Evolutionary conservation across 305 asterid genomes (phyloP).

Genomic region (Petunia hybrid): DNA sequence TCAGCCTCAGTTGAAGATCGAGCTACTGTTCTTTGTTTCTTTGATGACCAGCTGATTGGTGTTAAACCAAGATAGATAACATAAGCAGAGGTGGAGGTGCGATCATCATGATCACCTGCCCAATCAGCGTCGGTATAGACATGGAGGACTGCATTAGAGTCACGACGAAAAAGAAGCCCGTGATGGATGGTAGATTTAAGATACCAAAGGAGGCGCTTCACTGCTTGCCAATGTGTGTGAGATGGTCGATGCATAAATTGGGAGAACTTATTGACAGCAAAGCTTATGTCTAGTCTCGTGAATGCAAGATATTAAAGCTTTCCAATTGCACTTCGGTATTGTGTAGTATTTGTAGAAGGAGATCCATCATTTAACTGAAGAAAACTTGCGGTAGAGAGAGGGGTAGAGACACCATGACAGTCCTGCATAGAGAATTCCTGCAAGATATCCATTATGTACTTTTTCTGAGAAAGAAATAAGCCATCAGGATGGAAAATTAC

Average conservation of each 20-base stretch:
- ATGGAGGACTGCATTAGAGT: neutral
- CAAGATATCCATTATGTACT: neutral
- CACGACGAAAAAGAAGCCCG: neutral
- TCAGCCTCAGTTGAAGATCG: neutral
- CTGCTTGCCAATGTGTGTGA: neutral
- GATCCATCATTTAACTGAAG: slow-evolving; percentile 5
- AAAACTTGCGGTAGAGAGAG: neutral
- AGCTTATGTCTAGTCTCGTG: neutral
- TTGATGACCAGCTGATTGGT: neutral
- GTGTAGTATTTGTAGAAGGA: neutral
- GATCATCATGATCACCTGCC: neutral
- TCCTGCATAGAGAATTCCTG: neutral
- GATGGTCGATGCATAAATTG: no score
- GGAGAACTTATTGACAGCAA: neutral
- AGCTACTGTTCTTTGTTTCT: neutral
- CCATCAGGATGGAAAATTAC: neutral
- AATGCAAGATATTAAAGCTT: no score
- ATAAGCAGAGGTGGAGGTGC: neutral
- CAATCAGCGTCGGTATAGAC: neutral
- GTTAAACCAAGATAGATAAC: neutral
- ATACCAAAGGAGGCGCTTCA: neutral
- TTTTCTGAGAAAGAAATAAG: slow-evolving; percentile 3
- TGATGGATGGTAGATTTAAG: no score
- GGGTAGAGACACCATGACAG: neutral
- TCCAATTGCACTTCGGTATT: neutral